Evolutionary conservation across 768 basidiomycete species (phyloP).

Genomic region (Agrocybe chaxingu): DNA sequence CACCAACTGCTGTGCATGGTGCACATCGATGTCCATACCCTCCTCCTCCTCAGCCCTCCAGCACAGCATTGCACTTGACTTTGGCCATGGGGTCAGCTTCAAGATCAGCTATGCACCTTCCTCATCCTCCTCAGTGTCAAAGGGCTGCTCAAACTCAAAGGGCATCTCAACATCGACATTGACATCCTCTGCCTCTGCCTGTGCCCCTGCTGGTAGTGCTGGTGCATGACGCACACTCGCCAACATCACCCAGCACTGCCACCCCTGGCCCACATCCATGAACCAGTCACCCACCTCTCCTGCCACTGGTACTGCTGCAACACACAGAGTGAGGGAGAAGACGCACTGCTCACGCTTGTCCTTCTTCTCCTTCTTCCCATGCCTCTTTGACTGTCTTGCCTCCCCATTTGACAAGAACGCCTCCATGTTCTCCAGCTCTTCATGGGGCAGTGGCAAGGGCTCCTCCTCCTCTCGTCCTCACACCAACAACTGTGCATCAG

Average conservation of each 20-base stretch:
- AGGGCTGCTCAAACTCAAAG: too few species aligned
- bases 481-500: too few species aligned
- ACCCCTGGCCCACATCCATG: slow-evolving; percentile 27
- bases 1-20: slow-evolving; percentile 19
- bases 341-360: slow-evolving; percentile 28
- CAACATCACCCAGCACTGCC: slow-evolving; percentile 16
- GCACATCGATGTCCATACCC: neutral
- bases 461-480: too few species aligned
- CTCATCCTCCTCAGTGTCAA: neutral
- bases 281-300: slow-evolving; percentile 1
- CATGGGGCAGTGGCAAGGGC: slow-evolving; percentile 6
- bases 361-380: slow-evolving; percentile 29
- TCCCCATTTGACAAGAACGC: slow-evolving; percentile 19
- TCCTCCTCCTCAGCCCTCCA: neutral
- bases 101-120: slow-evolving; percentile 7
- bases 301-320: too few species aligned
- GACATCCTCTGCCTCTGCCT: neutral
- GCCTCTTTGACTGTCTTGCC: slow-evolving; percentile 31
- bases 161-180: neutral
- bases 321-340: neutral
- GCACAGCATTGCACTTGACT: too few species aligned
- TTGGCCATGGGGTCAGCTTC: neutral
- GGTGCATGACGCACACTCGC: slow-evolving; percentile 2
- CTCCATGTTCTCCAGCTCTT: slow-evolving; percentile 15
- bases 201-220: too few species aligned